A percentile compares a stretch with the other conserved stretches of the same genome.
phyloP scores from a whole-genome alignment of 495 filamentous ascomycete species.

The Penicillium atrosanguineum region DNA sequence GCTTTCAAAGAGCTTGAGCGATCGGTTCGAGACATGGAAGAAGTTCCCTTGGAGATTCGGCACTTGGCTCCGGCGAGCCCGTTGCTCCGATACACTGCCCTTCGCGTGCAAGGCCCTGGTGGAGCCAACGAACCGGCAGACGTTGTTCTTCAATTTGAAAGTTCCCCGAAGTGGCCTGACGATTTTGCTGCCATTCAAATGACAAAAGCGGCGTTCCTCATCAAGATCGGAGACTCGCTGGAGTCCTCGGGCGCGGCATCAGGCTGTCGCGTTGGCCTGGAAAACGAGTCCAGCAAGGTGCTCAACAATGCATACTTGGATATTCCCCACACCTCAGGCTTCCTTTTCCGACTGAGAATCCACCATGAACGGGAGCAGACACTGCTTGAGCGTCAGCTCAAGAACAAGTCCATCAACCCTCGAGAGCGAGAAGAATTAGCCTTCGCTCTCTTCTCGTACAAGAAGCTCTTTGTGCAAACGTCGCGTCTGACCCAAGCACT shows the following conservation, averaged over 20 bases:
- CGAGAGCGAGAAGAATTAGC: conserved; percentile 63
- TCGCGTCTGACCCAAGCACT: conserved; percentile 81
- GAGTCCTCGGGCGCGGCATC: conserved; percentile 50
- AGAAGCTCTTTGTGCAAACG: conserved; percentile 64
- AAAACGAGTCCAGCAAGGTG: conserved; percentile 63
- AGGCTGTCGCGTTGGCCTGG: conserved; percentile 69
- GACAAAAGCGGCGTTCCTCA: conserved; percentile 87
- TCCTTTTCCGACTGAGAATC: conserved; percentile 54
- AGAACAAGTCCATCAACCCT: conserved; percentile 63
- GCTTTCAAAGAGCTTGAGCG: conserved; percentile 70
- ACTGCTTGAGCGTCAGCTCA: conserved; percentile 73
- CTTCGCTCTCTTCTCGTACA: conserved; percentile 65
- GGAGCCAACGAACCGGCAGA: conserved; percentile 51
- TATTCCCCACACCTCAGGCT: conserved; percentile 65
- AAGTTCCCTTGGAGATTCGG: conserved; percentile 74
- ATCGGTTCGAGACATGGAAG: conserved; percentile 70
- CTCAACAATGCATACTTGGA: conserved; percentile 85
- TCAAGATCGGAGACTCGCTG: conserved; percentile 74
- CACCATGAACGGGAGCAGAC: conserved; percentile 80
- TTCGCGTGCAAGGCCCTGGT: conserved; percentile 39
- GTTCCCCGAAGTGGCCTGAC: conserved; percentile 91
- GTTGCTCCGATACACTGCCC: conserved; percentile 69
- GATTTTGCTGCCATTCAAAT: conserved; percentile 85
- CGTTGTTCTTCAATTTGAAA: conserved; percentile 85
- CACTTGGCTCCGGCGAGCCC: conserved; percentile 71